phyloP scores from a whole-genome alignment of 192 early-diverging fungal genomes.

The Diversispora eburnea region DNA sequence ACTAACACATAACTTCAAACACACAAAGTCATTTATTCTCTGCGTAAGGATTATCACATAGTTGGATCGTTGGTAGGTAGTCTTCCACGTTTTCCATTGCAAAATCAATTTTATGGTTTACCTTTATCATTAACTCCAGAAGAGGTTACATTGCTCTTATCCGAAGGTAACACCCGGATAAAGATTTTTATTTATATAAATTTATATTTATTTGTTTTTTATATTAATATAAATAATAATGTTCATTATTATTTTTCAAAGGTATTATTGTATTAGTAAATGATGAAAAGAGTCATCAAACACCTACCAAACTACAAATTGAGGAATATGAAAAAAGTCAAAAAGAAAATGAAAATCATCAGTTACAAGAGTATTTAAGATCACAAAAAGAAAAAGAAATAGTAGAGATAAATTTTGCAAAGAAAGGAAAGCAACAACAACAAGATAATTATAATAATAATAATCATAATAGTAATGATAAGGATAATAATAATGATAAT shows the following conservation, averaged over 20 bases:
- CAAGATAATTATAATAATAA: neutral
- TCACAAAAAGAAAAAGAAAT: neutral
- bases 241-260: neutral
- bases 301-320: constrained; percentile 15
- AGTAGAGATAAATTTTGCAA: neutral
- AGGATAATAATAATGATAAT: neutral
- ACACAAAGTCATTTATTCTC: constrained; percentile 2
- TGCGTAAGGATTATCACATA: constrained; percentile 57
- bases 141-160: constrained; percentile 58
- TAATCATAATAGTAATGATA: neutral
- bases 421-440: neutral
- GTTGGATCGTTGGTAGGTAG: constrained; percentile 68
- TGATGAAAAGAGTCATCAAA: constrained; percentile 7
- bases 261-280: constrained; percentile 27
- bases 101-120: constrained; percentile 73
- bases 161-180: constrained; percentile 32
- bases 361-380: constrained; percentile 14
- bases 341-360: neutral
- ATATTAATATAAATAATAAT: neutral
- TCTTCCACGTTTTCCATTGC: constrained; percentile 64
- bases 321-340: constrained; percentile 11
- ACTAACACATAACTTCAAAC: neutral
- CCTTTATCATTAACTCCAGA: constrained; percentile 73
- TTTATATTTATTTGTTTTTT: neutral
- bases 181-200: too few relatives aligned